Evolutionary conservation across 768 basidiomycete genomes (phyloP).

Genomic region (Lactifluus volemus): DNA sequence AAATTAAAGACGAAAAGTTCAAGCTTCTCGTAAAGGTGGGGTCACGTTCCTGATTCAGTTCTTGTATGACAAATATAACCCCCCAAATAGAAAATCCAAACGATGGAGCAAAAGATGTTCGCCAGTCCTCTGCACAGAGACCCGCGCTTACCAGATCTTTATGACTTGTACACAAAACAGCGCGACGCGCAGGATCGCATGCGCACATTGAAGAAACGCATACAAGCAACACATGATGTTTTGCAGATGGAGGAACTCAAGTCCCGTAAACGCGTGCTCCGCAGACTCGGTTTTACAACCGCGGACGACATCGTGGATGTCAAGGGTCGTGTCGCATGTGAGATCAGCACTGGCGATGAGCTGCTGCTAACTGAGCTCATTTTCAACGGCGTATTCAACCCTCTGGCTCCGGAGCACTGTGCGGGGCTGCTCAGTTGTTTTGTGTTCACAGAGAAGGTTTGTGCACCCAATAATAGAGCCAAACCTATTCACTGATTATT

Average conservation of each 20-base stretch:
- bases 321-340: constrained; percentile 97
- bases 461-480: neutral
- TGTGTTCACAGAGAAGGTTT: constrained; percentile 93
- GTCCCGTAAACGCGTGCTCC: constrained; percentile 85
- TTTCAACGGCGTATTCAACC: constrained; percentile 94
- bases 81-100: constrained; percentile 69
- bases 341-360: constrained; percentile 97
- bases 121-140: constrained; percentile 73
- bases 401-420: constrained; percentile 82
- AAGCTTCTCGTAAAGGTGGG: constrained; percentile 71
- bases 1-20: constrained; percentile 92
- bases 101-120: constrained; percentile 81
- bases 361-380: constrained; percentile 92
- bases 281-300: constrained; percentile 86
- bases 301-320: constrained; percentile 90
- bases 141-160: constrained; percentile 68
- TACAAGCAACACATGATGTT: constrained; percentile 85
- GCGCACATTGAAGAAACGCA: constrained; percentile 73
- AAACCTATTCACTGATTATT: neutral
- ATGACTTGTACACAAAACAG: constrained; percentile 73
- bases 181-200: constrained; percentile 60
- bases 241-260: constrained; percentile 96
- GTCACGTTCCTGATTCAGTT: neutral
- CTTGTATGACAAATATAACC: neutral
- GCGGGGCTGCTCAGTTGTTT: constrained; percentile 95